A percentile compares a stretch with the other conserved stretches of the same genome.
These are phyloP conservation scores for Hypomyces rosellus DNA, from an alignment of 2,329 filamentous ascomycete genomes.

Conservation along the genomic window DNA sequence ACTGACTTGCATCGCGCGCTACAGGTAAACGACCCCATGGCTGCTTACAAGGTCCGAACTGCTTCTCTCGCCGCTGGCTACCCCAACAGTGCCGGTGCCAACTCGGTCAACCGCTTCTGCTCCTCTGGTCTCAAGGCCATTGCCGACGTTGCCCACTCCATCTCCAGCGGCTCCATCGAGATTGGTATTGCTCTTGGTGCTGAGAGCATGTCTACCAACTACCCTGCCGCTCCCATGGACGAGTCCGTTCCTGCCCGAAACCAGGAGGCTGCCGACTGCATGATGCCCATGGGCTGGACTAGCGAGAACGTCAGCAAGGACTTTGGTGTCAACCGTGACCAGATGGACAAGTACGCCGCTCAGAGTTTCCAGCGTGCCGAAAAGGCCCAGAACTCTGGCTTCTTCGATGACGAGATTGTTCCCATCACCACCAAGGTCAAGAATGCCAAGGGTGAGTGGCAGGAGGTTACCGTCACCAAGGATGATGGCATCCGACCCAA, in stretches of 20 bases:
- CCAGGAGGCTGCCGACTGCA: slow-evolving; percentile 77
- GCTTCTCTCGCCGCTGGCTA: slow-evolving; percentile 87
- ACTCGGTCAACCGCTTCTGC: slow-evolving; percentile 90
- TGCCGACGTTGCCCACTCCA: slow-evolving; percentile 89
- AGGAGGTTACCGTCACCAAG: slow-evolving; percentile 69
- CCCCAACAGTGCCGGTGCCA: slow-evolving; percentile 80
- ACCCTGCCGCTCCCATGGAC: slow-evolving; percentile 67
- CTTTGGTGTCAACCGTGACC: slow-evolving; percentile 74
- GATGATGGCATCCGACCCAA: slow-evolving; percentile 90
- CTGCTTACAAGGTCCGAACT: slow-evolving; percentile 85
- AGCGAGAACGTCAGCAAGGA: slow-evolving; percentile 92
- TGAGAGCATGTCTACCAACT: slow-evolving; percentile 76
- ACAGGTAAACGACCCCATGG: slow-evolving; percentile 75
- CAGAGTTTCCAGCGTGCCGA: slow-evolving; percentile 87
- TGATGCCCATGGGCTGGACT: slow-evolving; percentile 97
- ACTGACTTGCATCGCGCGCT: neutral
- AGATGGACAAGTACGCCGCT: slow-evolving; percentile 78
- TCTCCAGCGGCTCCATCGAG: slow-evolving; percentile 73
- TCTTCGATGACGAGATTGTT: slow-evolving; percentile 89
- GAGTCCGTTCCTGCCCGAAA: slow-evolving; percentile 62
- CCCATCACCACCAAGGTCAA: slow-evolving; percentile 79
- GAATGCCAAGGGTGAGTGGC: slow-evolving; percentile 73
- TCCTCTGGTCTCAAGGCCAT: slow-evolving; percentile 92
- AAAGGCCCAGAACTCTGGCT: slow-evolving; percentile 80
- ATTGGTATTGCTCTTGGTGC: slow-evolving; percentile 82